Conservation (phyloP, 257 asterid genomes). For the Gentiana dahurica region DNA sequence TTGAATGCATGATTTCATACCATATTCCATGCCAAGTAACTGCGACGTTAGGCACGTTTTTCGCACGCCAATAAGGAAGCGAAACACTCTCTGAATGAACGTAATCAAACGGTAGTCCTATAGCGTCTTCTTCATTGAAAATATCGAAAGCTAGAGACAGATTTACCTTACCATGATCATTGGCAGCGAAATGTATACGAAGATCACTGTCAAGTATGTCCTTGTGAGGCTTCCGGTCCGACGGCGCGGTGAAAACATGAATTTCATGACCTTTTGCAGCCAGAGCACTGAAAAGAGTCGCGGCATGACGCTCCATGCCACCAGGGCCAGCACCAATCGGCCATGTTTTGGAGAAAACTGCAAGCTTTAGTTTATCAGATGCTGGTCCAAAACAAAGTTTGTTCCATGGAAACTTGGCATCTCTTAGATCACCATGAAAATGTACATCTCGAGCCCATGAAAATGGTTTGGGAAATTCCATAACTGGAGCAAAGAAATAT, state of each 20-base stretch:
- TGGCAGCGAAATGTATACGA: constrained; percentile 15
- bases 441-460: constrained; percentile 3
- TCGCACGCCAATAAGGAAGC: constrained; percentile 17
- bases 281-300: constrained; percentile 12
- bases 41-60: constrained; percentile 18
- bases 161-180: constrained; percentile 14
- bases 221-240: constrained; percentile 8
- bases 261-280: constrained; percentile 15
- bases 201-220: constrained; percentile 8
- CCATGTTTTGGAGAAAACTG: constrained; percentile 21
- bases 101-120: constrained; percentile 7
- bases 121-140: constrained; percentile 5
- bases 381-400: constrained; percentile 17
- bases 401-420: constrained; percentile 18
- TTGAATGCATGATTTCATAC: constrained; percentile 24
- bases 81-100: constrained; percentile 16
- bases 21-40: constrained; percentile 25
- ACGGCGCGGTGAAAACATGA: constrained; percentile 19
- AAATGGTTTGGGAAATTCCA: background rate
- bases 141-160: constrained; percentile 14
- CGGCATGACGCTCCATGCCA: constrained; percentile 24
- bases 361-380: constrained; percentile 12
- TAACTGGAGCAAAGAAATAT: constrained; percentile 9
- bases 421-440: background rate
- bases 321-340: constrained; percentile 19